These are phyloP conservation scores for Ascochyta fabae DNA, from an alignment of 2,329 filamentous ascomycete species.

Conservation along the genomic window DNA sequence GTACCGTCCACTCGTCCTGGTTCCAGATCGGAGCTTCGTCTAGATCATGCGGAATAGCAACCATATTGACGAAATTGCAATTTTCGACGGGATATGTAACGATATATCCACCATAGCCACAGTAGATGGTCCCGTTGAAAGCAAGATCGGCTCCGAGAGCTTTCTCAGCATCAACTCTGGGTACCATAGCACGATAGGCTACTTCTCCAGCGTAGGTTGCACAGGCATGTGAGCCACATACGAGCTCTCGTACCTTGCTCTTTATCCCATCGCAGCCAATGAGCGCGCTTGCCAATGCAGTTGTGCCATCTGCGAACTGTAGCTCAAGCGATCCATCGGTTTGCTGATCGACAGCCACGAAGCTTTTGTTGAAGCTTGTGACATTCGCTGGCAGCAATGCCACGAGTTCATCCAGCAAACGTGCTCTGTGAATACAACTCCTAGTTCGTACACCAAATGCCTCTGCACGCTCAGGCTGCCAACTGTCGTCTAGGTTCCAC, in stretches of 20 bases:
- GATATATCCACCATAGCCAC: constrained; percentile 24
- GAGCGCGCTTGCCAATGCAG: constrained; percentile 46
- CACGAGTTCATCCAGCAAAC: constrained; percentile 54
- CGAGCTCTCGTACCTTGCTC: constrained; percentile 26
- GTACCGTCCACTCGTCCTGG: constrained; percentile 19
- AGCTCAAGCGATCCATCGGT: constrained; percentile 46
- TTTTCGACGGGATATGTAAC: constrained; percentile 29
- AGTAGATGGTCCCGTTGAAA: constrained; percentile 35
- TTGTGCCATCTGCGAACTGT: constrained; percentile 46
- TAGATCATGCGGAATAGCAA: constrained; percentile 25
- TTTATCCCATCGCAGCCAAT: constrained; percentile 59
- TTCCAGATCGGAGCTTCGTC: constrained; percentile 20
- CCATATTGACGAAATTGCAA: constrained; percentile 28
- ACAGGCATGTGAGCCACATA: constrained; percentile 21
- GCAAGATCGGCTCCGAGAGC: constrained; percentile 43
- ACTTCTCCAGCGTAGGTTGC: constrained; percentile 34
- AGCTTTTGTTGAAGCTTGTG: constrained; percentile 35
- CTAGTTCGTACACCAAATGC: constrained; percentile 25
- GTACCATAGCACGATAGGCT: constrained; percentile 35
- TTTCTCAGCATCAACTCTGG: constrained; percentile 45
- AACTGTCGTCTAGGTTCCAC: constrained; percentile 45
- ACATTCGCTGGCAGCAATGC: constrained; percentile 46
- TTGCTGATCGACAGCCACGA: constrained; percentile 36
- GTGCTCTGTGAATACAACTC: constrained; percentile 44
- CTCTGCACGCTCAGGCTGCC: constrained; percentile 48